Percentiles rank a stretch among this genome's conserved stretches.
Conservation (phyloP, 148 eudicot species). For the Arbutus unedo region DNA sequence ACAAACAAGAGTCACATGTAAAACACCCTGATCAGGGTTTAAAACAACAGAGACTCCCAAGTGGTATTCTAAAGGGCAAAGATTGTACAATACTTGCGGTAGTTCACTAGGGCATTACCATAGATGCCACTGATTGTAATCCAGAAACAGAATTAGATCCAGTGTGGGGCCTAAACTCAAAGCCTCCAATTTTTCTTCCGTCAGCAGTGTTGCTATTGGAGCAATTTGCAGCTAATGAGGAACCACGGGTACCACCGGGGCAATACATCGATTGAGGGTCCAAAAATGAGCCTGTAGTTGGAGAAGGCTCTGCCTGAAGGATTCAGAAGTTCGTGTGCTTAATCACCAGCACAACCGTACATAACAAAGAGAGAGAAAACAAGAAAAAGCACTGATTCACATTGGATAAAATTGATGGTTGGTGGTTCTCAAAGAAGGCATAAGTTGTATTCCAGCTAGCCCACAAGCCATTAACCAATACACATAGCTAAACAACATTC, state of each 20-base stretch:
- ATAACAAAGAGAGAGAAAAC: neutral
- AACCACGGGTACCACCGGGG: constrained; percentile 39
- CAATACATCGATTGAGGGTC: constrained; percentile 61
- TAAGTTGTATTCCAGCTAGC: neutral
- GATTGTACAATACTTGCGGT: neutral
- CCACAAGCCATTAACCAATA: neutral
- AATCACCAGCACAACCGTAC: neutral
- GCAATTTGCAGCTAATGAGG: constrained; percentile 40
- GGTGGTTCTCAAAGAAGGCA: neutral
- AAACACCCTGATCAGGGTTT: neutral
- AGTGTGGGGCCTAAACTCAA: constrained; percentile 74
- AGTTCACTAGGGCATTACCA: constrained; percentile 43
- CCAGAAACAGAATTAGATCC: constrained; percentile 58
- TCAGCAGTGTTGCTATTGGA: constrained; percentile 35
- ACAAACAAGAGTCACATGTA: neutral
- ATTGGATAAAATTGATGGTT: neutral
- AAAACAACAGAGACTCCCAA: neutral
- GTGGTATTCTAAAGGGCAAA: neutral
- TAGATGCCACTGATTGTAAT: constrained; percentile 42
- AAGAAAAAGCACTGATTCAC: neutral
- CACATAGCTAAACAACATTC: neutral
- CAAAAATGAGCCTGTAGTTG: constrained; percentile 90
- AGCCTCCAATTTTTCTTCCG: constrained; percentile 41
- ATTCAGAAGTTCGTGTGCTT: constrained; percentile 18
- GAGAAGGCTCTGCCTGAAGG: constrained; percentile 93